Evolutionary conservation across 2,329 filamentous ascomycete species (phyloP), one percentile per base, ranked within the genome.

Genomic region (Acephala macrosclerotiorum): DNA sequence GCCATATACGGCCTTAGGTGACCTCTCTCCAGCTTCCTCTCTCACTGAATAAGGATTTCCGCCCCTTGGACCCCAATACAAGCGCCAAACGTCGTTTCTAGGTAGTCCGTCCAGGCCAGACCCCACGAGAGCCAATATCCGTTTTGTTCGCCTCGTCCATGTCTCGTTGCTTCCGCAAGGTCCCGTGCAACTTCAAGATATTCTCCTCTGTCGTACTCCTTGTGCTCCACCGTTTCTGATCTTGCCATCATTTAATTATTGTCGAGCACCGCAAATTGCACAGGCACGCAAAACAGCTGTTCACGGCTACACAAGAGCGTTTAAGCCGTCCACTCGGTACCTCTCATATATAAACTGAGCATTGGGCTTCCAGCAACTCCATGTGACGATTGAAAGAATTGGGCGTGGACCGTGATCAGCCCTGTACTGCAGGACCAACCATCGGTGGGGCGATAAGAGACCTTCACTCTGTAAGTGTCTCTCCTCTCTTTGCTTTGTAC

Each of bases 1-100:
- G 73, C 77, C 75, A 79, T 78, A 78, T 77, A 77, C 78, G 72
- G 75, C 75, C 71, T 73, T 69, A 68, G 71, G 73, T 74, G 73
- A 77, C 76, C 68, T 71, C 73, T 66, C 66, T 68, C 63, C 60
- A 66, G 55, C 67, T 64, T 68, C 65, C 66, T 69, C 67, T 72
- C 64, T 61, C 67, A 66, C 60, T 68, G 67, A 70, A 67, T 66
- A 65, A 60, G 67, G 73, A 75, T 70, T 67, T 70, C 68, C 55
- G 62, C 69, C 71, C 70, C 68, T 70, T 70, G 61, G 66, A 64
- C 68, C 67, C 72, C 72, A 60, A 69, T 69, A 63, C 70, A 73
- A 74, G 75, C 75, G 75, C 74, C 71, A 65, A 62, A 68, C 4
- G 68, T 53, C 38, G 61, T 42, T 60, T 69, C 66, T 56, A 63